Evolutionary conservation across 2,329 filamentous ascomycete genomes (phyloP).

Genomic region (Calonectria crousiana): DNA sequence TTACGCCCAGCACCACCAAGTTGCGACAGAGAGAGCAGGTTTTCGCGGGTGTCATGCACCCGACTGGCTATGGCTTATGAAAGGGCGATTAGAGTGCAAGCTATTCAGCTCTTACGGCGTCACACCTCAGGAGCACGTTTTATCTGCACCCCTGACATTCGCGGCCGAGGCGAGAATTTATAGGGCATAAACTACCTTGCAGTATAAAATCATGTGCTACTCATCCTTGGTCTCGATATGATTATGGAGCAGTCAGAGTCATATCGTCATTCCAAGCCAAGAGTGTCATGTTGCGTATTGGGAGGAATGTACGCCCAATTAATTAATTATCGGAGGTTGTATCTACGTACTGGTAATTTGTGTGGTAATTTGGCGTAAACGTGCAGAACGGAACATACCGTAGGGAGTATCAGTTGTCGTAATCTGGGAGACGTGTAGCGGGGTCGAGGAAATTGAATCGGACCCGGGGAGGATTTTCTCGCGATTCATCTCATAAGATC

Average conservation of each 20-base stretch:
- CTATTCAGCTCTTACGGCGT: background rate
- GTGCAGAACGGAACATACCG: background rate
- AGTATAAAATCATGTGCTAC: background rate
- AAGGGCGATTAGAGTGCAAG: background rate
- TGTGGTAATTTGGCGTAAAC: background rate
- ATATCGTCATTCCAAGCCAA: background rate
- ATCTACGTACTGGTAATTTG: background rate
- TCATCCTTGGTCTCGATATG: background rate
- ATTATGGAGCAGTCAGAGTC: background rate
- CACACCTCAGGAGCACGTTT: background rate
- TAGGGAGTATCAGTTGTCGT: background rate
- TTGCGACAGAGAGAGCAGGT: background rate
- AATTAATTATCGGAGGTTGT: background rate
- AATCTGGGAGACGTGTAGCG: background rate
- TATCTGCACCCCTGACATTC: background rate
- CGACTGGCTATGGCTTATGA: background rate
- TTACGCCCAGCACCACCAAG: background rate
- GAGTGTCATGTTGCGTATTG: background rate
- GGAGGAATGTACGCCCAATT: background rate
- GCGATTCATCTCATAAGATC: background rate
- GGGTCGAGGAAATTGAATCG: slow-evolving; percentile 7
- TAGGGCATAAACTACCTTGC: background rate
- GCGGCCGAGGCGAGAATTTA: background rate
- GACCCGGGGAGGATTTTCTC: background rate
- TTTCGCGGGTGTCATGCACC: background rate